Evolutionary conservation across 2,329 filamentous ascomycete genomes (phyloP).

Genomic region (Trichophyton mentagrophytes): DNA sequence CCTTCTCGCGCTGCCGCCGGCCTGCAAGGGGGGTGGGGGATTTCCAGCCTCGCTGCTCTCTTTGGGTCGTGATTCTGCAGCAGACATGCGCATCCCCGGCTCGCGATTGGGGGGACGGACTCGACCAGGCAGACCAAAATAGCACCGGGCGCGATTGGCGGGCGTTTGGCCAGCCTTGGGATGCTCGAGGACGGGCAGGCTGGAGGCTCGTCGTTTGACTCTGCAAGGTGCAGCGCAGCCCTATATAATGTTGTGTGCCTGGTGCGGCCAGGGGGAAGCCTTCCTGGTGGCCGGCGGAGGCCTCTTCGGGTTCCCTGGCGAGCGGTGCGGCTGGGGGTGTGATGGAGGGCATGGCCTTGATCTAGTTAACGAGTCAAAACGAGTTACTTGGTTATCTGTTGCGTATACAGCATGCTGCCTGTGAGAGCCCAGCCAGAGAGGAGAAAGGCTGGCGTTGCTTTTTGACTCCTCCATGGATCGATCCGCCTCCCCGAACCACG

Average conservation of each 20-base stretch:
- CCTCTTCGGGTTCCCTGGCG: background rate
- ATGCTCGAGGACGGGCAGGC: too few species aligned
- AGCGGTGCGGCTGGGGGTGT: background rate
- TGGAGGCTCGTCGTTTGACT: background rate
- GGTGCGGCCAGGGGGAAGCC: background rate
- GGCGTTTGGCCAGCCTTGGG: too few species aligned
- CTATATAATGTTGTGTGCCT: background rate
- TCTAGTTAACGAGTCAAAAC: too few species aligned
- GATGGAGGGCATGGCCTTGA: background rate
- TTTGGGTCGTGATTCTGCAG: background rate
- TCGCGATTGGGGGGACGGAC: background rate
- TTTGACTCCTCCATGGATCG: background rate
- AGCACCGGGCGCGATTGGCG: background rate
- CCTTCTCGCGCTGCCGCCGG: background rate
- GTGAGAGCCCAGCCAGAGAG: background rate
- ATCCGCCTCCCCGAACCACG: background rate
- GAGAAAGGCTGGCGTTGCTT: too few species aligned
- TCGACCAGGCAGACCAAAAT: background rate
- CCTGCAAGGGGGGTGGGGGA: background rate
- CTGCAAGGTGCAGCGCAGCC: background rate
- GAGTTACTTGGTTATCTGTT: background rate
- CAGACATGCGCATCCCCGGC: background rate
- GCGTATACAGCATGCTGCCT: background rate
- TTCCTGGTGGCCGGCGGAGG: background rate
- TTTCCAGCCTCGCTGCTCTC: background rate